Evolutionary conservation across 2,329 filamentous ascomycete species (phyloP), one percentile per base, ranked within the genome.

Genomic region (Chlorencoelia australis): DNA sequence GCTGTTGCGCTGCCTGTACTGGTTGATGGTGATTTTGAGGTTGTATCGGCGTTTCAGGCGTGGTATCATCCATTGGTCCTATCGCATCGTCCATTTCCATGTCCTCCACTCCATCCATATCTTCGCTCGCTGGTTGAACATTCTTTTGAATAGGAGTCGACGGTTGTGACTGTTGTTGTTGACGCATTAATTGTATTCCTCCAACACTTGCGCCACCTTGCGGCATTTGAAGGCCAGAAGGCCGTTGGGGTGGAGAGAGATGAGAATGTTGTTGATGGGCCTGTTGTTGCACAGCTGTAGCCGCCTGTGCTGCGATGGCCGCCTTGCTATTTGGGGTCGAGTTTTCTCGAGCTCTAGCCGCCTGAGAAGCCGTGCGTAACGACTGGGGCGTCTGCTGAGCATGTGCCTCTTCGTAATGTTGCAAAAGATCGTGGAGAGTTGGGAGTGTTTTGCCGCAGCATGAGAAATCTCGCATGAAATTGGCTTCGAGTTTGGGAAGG

Each of bases 351-450:
- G 58, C 63, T 52, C 69, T 65, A 35, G 63, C 64, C 37, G 51
- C 51, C 16, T 43, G 40, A 8, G 55, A 51, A 30, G 49, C 45
- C 20, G 47, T 52, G 27, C 66, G 62, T 40, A 68, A 60, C 18
- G 69, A 67, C 33, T 63, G 58, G 40, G 65, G 61, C 17, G 72
- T 69, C 45, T 82, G 71, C 45, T 83, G 78, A 11, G 87, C 89
- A 60, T 98, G 91, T 37, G 82, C 76, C 62, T 95, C 89, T 62
- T 98, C 91, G 57, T 95, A 98, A 60, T 98, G 91, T 57, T 94
- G 87, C 30, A 98, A 68, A 30, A 98, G 70, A 56, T 96, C 91
- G 63, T 98, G 91, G 49, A 98, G 73, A 33, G 88, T 93, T 16
- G 88, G 82, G 48, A 95, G 72, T 20, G 81, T 89, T 52, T 85